Evolutionary conservation across 2,329 filamentous ascomycete species (phyloP).

Genomic region (Trichoderma sp.): DNA sequence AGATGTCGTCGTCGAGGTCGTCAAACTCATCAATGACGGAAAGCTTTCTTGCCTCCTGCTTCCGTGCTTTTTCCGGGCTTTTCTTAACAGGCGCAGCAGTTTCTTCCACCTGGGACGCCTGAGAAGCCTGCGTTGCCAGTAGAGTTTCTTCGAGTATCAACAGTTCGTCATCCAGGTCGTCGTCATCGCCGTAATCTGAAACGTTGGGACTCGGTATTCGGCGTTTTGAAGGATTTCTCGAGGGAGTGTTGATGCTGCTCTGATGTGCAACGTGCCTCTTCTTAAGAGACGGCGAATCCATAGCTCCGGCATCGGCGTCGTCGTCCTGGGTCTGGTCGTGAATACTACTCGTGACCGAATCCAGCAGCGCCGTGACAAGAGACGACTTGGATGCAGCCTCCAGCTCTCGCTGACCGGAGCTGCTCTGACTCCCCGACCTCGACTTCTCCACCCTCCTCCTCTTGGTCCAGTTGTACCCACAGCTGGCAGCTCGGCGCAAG

Average conservation of each 20-base stretch:
- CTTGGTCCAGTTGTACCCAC: slow-evolving; percentile 72
- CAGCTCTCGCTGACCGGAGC: slow-evolving; percentile 44
- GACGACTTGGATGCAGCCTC: slow-evolving; percentile 58
- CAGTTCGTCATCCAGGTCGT: slow-evolving; percentile 61
- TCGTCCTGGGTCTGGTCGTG: slow-evolving; percentile 46
- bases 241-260: slow-evolving; percentile 34
- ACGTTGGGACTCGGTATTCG: slow-evolving; percentile 28
- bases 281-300: slow-evolving; percentile 50
- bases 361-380: slow-evolving; percentile 64
- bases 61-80: not conserved
- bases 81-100: not conserved
- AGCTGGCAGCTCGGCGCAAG: slow-evolving; percentile 68
- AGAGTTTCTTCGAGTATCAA: slow-evolving; percentile 54
- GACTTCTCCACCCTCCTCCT: slow-evolving; percentile 61
- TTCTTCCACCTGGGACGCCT: slow-evolving; percentile 33
- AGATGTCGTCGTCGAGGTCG: slow-evolving; percentile 65
- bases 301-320: slow-evolving; percentile 31
- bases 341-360: slow-evolving; percentile 63
- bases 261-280: slow-evolving; percentile 40
- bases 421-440: slow-evolving; percentile 42
- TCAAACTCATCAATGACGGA: slow-evolving; percentile 58
- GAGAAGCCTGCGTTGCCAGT: slow-evolving; percentile 8
- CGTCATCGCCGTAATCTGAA: slow-evolving; percentile 60
- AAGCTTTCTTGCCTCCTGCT: not conserved
- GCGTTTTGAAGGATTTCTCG: not conserved